Base-by-base conservation (phyloP, 23 red algal genomes). In the Cyanidioschyzon merolae region DNA sequence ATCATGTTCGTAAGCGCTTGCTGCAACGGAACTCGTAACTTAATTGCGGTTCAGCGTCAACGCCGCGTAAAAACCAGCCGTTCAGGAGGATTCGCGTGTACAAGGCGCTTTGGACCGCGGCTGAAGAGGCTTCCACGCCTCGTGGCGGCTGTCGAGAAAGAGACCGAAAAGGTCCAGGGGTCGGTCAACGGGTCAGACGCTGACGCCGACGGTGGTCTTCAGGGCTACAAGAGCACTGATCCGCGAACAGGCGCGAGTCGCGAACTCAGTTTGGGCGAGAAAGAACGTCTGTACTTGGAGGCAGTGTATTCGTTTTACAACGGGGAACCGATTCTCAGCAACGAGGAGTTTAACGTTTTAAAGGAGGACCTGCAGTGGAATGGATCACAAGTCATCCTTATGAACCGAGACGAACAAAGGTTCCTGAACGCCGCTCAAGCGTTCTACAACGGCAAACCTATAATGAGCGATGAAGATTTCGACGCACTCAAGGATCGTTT, bases 311-410 rank as follows among this genome's bases (percentile, higher is more conserved):
- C 94, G 41, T 98, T 86, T 58, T 91, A 85, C 58, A 77, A 80
- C 38, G 88, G 86, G 29, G 37, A 89, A 57, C 83, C 83, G 37
- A 75, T 89, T 30, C 37, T 98, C 2, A 87, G 76, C 34, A 86
- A 98, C 59, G 83, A 89, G 1, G 88, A 98, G 51, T 98, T 98
- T 74, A 88, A 91, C 51, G 68, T 83, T 38, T 76, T 98, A 34
- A 91, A 90, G 75, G 94, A 98, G 40, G 94, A 98, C 63, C 86
- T 98, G 1, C 85, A 85, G n/a, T 98, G 94, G 94, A 85, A 91
- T 54, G 94, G 94, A 25, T 91, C 88, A 2, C 68, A 89, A 16
- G 86, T 91, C 2, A 79, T 91, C 29, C 76, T 83, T 0, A 41
- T 98, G 37, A 89, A 58, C 77, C 83, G 86, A 1, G 89, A 98